Percentiles rank a stretch among this genome's conserved stretches.
These are phyloP conservation scores for Mycena latifolia DNA, from an alignment of 768 basidiomycete genomes.

Conservation along the genomic window DNA sequence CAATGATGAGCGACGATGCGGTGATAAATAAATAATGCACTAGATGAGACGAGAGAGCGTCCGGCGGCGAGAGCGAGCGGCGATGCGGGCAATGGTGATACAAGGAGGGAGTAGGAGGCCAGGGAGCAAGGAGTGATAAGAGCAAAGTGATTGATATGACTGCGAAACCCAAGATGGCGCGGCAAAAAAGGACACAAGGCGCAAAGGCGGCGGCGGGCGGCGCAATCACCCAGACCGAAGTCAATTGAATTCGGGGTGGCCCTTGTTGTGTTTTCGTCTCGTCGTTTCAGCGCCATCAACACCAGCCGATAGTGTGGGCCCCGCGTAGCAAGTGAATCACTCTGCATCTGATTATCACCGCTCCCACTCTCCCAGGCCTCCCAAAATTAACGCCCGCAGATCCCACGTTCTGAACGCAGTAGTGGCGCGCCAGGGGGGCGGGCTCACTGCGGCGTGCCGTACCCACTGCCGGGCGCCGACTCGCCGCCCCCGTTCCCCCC, in stretches of 20 bases:
- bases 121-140: neutral
- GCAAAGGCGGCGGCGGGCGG: neutral
- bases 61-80: constrained; percentile 3
- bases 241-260: too few relatives aligned
- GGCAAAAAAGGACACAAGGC: neutral
- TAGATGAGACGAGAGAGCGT: constrained; percentile 14
- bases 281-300: constrained; percentile 30
- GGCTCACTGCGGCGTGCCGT: constrained; percentile 57
- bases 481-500: constrained; percentile 20
- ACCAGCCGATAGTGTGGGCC: neutral
- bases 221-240: constrained; percentile 6
- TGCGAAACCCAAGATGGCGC: neutral
- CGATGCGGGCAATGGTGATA: constrained; percentile 1
- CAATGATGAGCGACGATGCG: constrained; percentile 29
- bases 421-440: neutral
- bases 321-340: constrained; percentile 1
- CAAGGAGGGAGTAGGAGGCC: neutral
- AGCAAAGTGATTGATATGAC: constrained; percentile 5
- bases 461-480: constrained; percentile 60
- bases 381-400: neutral
- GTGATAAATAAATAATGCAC: constrained; percentile 31
- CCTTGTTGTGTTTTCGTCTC: constrained; percentile 9
- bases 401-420: constrained; percentile 5
- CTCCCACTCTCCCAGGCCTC: constrained; percentile 9
- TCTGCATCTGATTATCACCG: constrained; percentile 19